A percentile compares a stretch with the other conserved stretches of the same genome.
phyloP scores from a whole-genome alignment of 352 stramenopile genomes.

The Pythium diclinum region DNA sequence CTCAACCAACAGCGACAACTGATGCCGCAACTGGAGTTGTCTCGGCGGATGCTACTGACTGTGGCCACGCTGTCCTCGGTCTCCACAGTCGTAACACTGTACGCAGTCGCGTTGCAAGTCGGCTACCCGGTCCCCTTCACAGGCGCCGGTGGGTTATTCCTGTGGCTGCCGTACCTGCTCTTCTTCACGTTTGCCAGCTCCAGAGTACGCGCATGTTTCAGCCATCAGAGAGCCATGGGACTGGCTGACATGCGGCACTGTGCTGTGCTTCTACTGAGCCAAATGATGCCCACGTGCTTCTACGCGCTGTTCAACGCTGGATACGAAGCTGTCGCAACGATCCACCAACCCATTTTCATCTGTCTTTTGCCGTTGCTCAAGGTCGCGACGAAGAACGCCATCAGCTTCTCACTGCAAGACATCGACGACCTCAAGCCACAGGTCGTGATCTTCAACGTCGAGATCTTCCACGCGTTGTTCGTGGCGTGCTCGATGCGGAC shows the following conservation, averaged over 20 bases:
- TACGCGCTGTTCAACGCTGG: conserved; percentile 1
- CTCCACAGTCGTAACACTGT: background rate
- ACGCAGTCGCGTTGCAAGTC: background rate
- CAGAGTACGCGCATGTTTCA: background rate
- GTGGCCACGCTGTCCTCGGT: background rate
- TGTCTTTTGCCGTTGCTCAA: conserved; percentile 1
- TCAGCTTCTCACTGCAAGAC: conserved; percentile 1
- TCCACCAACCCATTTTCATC: background rate
- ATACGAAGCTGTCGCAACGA: background rate
- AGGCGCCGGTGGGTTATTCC: background rate
- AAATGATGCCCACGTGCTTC: conserved; percentile 1
- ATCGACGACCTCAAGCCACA: background rate
- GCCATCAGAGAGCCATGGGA: background rate
- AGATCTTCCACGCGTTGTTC: conserved; percentile 5
- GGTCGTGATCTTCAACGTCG: conserved; percentile 4
- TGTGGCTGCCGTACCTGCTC: conserved; percentile 1
- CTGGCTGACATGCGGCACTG: background rate
- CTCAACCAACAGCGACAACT: conserved; percentile 3
- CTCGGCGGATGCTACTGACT: background rate
- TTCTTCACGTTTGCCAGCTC: background rate
- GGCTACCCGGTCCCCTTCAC: conserved; percentile 17
- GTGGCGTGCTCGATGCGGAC: background rate
- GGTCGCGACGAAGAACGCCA: conserved; percentile 3
- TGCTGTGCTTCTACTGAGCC: background rate
- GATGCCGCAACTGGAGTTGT: background rate